Conservation (phyloP, 1,284 basidiomycete species). For the Pascua sp. region DNA sequence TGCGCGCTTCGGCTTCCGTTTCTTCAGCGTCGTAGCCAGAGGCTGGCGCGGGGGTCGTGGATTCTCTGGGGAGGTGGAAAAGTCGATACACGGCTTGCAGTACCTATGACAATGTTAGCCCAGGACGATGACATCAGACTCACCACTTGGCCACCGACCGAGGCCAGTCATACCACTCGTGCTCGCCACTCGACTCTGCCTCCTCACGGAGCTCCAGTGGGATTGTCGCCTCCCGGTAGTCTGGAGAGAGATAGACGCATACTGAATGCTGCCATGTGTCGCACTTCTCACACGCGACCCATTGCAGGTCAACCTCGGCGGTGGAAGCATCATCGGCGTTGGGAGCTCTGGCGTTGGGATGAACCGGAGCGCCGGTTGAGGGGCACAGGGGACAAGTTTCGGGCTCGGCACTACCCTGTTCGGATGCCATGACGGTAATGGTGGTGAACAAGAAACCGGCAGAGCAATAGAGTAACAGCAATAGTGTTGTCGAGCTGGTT, state of each 20-base stretch:
- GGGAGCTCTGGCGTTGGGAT: neutral
- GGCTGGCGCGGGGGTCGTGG: slow-evolving; percentile 30
- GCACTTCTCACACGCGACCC: slow-evolving; percentile 47
- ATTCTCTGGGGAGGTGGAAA: slow-evolving; percentile 24
- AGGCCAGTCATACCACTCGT: slow-evolving; percentile 42
- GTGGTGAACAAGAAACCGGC: neutral
- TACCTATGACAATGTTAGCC: slow-evolving; percentile 24
- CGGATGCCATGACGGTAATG: neutral
- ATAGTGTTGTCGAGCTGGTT: neutral
- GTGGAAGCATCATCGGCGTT: neutral
- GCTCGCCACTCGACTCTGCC: slow-evolving; percentile 18
- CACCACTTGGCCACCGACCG: slow-evolving; percentile 41
- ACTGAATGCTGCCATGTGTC: slow-evolving; percentile 43
- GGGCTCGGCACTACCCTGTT: slow-evolving; percentile 13
- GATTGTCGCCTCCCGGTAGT: slow-evolving; percentile 17
- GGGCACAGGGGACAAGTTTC: slow-evolving; percentile 26
- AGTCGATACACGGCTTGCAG: slow-evolving; percentile 31
- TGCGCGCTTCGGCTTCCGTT: slow-evolving; percentile 7
- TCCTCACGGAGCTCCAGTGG: slow-evolving; percentile 27
- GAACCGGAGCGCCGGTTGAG: slow-evolving; percentile 15
- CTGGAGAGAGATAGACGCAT: slow-evolving; percentile 28
- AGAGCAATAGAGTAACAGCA: neutral
- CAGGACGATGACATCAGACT: neutral
- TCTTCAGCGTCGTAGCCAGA: slow-evolving; percentile 31
- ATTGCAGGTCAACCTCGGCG: slow-evolving; percentile 26